Conservation (phyloP, 441 rosid genomes). For the Erodium texanum region DNA sequence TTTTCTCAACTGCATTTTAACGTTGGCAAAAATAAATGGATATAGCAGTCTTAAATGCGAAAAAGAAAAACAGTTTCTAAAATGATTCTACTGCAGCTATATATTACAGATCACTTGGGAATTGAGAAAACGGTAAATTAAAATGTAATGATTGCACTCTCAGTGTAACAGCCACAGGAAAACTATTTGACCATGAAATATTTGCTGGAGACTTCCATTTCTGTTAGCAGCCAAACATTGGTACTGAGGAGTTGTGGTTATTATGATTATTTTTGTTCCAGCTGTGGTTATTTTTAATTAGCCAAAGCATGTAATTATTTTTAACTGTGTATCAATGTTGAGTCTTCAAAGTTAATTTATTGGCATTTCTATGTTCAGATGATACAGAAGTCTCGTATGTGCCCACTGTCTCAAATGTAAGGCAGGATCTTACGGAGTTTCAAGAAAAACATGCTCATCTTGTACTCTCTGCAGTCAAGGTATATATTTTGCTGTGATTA, state of each 20-base stretch:
- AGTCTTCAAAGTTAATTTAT: conserved; percentile 1
- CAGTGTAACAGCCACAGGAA: not conserved
- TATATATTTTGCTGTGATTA: not conserved
- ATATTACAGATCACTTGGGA: no score
- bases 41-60: not conserved
- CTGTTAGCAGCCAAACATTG: not conserved
- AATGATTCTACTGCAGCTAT: not conserved
- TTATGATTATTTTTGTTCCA: no score
- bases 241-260: not conserved
- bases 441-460: conserved; percentile 40
- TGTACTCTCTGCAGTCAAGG: conserved; percentile 37
- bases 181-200: not conserved
- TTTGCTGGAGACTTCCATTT: not conserved
- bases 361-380: conserved; percentile 22
- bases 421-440: conserved; percentile 40
- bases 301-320: not conserved
- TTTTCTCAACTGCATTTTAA: no score
- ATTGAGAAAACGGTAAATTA: not conserved
- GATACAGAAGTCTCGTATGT: conserved; percentile 31
- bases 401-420: conserved; percentile 32
- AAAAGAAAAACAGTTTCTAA: not conserved
- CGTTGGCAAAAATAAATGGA: not conserved
- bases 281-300: not conserved
- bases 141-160: no score
- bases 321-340: not conserved